Evolutionary conservation across 2,329 filamentous ascomycete genomes (phyloP).

Genomic region (Boeremia exigua): DNA sequence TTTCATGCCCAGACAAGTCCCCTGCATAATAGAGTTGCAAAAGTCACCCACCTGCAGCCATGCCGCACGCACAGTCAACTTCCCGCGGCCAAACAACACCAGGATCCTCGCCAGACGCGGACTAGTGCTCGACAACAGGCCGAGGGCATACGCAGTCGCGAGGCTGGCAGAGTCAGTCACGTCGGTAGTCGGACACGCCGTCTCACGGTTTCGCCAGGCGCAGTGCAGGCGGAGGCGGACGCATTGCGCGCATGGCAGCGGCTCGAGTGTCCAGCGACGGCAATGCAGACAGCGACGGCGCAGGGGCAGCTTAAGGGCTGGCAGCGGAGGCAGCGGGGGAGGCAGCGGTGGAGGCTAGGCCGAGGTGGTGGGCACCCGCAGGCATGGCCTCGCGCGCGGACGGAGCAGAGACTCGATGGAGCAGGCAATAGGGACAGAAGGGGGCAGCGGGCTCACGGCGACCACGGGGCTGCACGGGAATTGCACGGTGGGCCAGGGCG

Average conservation of each 20-base stretch:
- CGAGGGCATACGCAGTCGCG: slow-evolving; percentile 38
- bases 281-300: slow-evolving; percentile 6
- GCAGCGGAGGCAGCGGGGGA: too few relatives aligned
- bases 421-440: neutral
- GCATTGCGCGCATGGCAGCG: slow-evolving; percentile 11
- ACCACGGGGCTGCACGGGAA: neutral
- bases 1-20: too few relatives aligned
- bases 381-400: slow-evolving; percentile 5
- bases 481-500: too few relatives aligned
- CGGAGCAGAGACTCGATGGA: slow-evolving; percentile 13
- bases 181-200: slow-evolving; percentile 1
- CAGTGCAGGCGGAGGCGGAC: neutral
- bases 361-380: slow-evolving; percentile 9
- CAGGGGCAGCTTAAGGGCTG: slow-evolving; percentile 22
- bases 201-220: slow-evolving; percentile 15
- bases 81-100: slow-evolving; percentile 23
- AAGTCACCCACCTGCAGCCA: slow-evolving; percentile 29
- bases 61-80: slow-evolving; percentile 25
- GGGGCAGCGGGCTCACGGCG: too few relatives aligned
- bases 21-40: too few relatives aligned
- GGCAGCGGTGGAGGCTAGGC: slow-evolving; percentile 17
- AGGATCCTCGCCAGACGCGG: slow-evolving; percentile 32
- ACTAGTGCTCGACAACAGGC: slow-evolving; percentile 33
- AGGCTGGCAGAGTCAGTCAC: slow-evolving; percentile 19
- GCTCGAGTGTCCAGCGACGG: neutral